Percentiles rank a stretch among this genome's conserved stretches.
Evolutionary conservation across 106 monocot genomes (phyloP).

Genomic region (Allium fistulosum): DNA sequence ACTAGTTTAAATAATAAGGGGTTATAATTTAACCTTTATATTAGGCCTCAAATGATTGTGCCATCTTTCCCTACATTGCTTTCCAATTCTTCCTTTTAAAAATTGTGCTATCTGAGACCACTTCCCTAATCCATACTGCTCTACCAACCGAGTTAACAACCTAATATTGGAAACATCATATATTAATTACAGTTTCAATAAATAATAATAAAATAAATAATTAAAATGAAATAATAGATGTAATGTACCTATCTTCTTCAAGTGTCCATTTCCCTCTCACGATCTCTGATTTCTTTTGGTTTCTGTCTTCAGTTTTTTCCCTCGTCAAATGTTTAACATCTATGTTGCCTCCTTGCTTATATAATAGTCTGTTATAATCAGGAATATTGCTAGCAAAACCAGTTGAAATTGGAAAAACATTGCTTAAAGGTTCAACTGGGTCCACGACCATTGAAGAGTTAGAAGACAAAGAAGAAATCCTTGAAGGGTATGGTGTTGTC

Average conservation of each 20-base stretch:
- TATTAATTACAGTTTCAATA: no score
- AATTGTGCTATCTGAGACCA: constrained; percentile 70
- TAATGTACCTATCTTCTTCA: constrained; percentile 61
- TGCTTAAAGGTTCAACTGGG: constrained; percentile 5
- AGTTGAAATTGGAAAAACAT: not conserved
- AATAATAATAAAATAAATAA: no score
- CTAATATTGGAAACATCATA: constrained; percentile 10
- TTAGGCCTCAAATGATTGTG: constrained; percentile 89
- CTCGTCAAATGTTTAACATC: not conserved
- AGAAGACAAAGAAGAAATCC: constrained; percentile 2
- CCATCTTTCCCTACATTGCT: constrained; percentile 91
- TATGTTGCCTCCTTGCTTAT: not conserved
- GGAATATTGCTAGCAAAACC: not conserved
- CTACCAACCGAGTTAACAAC: constrained; percentile 39
- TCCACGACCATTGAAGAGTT: constrained; percentile 4
- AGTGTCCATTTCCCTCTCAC: constrained; percentile 70
- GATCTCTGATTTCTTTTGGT: constrained; percentile 27
- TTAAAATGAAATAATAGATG: not conserved
- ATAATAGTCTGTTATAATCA: not conserved
- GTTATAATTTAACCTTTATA: constrained; percentile 47
- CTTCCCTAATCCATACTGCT: constrained; percentile 61
- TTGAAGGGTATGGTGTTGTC: not conserved
- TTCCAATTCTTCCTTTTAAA: constrained; percentile 62
- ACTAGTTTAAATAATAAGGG: not conserved
- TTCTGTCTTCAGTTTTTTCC: constrained; percentile 1